A percentile compares a stretch with the other conserved stretches of the same genome.
phyloP scores from a whole-genome alignment of 2,329 filamentous ascomycete species.

The Epichloe amarillans region DNA sequence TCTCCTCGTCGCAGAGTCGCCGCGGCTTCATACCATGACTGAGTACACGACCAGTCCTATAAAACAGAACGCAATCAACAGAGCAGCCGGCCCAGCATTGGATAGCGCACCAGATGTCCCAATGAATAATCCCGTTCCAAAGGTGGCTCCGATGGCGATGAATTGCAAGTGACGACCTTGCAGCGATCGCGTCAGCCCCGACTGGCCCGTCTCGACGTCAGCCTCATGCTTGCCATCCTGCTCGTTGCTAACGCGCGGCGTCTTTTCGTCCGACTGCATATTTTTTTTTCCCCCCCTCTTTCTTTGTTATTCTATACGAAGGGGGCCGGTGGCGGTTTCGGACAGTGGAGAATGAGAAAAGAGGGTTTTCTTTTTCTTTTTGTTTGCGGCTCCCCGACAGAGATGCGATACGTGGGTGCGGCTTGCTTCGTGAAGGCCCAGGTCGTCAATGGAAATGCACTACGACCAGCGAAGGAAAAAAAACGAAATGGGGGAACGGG shows the following conservation, averaged over 20 bases:
- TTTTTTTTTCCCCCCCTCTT: neutral
- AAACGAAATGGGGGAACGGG: too few species aligned
- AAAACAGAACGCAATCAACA: slow-evolving; percentile 55
- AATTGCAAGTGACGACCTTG: slow-evolving; percentile 32
- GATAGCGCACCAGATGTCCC: slow-evolving; percentile 50
- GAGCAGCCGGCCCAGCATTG: slow-evolving; percentile 50
- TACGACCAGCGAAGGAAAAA: too few species aligned
- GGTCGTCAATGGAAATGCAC: too few species aligned
- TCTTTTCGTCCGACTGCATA: slow-evolving; percentile 6
- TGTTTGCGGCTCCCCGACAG: too few species aligned
- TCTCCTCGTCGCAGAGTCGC: too few species aligned
- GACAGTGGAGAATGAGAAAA: too few species aligned
- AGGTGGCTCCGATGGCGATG: slow-evolving; percentile 45
- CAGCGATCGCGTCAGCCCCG: slow-evolving; percentile 24
- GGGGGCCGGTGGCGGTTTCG: too few species aligned
- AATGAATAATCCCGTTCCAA: slow-evolving; percentile 62
- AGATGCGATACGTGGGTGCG: too few species aligned
- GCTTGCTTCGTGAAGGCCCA: too few species aligned
- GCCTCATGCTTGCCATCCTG: neutral
- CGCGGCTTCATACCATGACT: slow-evolving; percentile 43
- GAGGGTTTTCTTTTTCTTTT: too few species aligned
- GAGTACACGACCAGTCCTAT: slow-evolving; percentile 62
- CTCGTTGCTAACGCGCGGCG: slow-evolving; percentile 2
- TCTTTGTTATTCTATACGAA: too few species aligned
- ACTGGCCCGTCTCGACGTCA: slow-evolving; percentile 21